These are phyloP conservation scores for Ustilago esculenta DNA, from an alignment of 1,284 basidiomycete species.

Conservation along the genomic window DNA sequence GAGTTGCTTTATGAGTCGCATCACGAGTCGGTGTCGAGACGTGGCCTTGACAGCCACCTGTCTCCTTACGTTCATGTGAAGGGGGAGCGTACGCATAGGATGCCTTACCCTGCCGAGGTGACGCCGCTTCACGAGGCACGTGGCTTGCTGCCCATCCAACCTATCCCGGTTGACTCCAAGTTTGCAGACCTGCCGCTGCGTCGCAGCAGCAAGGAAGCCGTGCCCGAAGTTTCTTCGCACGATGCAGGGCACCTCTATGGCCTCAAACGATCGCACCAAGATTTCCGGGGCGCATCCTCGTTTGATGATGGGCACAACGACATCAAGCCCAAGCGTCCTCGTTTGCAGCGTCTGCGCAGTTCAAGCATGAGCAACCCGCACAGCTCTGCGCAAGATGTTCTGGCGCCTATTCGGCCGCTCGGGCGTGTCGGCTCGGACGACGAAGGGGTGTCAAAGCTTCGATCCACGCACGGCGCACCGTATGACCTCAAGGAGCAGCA, in stretches of 20 bases:
- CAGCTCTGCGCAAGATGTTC: conserved; percentile 10
- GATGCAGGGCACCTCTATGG: conserved; percentile 17
- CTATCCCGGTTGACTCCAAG: conserved; percentile 41
- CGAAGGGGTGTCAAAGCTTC: conserved; percentile 36
- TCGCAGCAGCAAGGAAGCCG: conserved; percentile 13
- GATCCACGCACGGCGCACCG: conserved; percentile 25
- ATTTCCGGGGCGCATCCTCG: conserved; percentile 13
- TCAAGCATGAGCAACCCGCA: conserved; percentile 33
- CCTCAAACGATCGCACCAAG: conserved; percentile 41
- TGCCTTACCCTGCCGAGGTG: conserved; percentile 29
- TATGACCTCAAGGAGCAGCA: conserved; percentile 29
- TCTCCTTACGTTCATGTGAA: conserved; percentile 17
- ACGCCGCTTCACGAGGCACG: conserved; percentile 45
- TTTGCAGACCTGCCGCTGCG: conserved; percentile 17
- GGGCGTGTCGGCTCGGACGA: conserved; percentile 36
- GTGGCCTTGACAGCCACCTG: conserved; percentile 4
- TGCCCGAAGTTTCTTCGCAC: neutral
- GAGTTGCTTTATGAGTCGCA: conserved; percentile 4
- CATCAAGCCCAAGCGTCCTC: conserved; percentile 16
- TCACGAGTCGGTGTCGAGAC: conserved; percentile 12
- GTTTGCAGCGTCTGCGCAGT: conserved; percentile 39
- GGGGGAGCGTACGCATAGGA: conserved; percentile 7
- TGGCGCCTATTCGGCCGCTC: conserved; percentile 26
- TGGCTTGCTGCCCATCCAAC: conserved; percentile 43
- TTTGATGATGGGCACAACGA: conserved; percentile 8